Percentiles rank a stretch among this genome's conserved stretches.
These are phyloP conservation scores for Tuber brumale DNA, from an alignment of 495 filamentous ascomycete species.

Conservation along the genomic window DNA sequence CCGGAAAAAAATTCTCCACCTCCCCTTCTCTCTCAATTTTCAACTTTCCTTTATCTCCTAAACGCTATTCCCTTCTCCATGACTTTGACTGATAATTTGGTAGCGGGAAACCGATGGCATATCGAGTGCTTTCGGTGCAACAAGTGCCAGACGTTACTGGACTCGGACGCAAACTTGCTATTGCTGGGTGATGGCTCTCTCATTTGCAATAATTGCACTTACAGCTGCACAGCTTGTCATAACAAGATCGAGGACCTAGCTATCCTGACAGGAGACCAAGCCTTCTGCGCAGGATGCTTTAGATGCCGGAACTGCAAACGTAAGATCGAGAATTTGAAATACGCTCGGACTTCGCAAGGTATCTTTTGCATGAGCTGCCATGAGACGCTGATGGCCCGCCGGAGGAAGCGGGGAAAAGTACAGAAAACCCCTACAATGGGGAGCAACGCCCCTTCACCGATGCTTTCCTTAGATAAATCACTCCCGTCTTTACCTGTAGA, in stretches of 20 bases:
- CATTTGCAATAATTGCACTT: constrained; percentile 99
- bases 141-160: constrained; percentile 87
- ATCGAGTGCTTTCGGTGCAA: constrained; percentile 99
- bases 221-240: constrained; percentile 93
- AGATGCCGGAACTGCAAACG: constrained; percentile 95
- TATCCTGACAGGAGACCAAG: constrained; percentile 95
- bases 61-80: constrained; percentile 8
- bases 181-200: constrained; percentile 95
- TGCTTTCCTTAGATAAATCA: constrained; percentile 78
- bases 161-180: constrained; percentile 96
- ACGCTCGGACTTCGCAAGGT: constrained; percentile 94
- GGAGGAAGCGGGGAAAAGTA: constrained; percentile 78
- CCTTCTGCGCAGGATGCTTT: constrained; percentile 97
- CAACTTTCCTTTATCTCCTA: not conserved
- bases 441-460: constrained; percentile 55
- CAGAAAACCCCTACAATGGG: constrained; percentile 50
- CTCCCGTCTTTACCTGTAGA: constrained; percentile 82
- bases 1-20: constrained; percentile 7
- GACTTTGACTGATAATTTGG: constrained; percentile 22
- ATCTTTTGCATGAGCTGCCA: constrained; percentile 99
- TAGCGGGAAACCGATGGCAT: constrained; percentile 98
- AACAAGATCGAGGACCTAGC: constrained; percentile 99
- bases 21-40: constrained; percentile 6
- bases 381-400: constrained; percentile 93
- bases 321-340: constrained; percentile 97